Evolutionary conservation across 2,329 filamentous ascomycete genomes (phyloP), one percentile per base, ranked within the genome.

Genomic region (Colletotrichum spinosum): DNA sequence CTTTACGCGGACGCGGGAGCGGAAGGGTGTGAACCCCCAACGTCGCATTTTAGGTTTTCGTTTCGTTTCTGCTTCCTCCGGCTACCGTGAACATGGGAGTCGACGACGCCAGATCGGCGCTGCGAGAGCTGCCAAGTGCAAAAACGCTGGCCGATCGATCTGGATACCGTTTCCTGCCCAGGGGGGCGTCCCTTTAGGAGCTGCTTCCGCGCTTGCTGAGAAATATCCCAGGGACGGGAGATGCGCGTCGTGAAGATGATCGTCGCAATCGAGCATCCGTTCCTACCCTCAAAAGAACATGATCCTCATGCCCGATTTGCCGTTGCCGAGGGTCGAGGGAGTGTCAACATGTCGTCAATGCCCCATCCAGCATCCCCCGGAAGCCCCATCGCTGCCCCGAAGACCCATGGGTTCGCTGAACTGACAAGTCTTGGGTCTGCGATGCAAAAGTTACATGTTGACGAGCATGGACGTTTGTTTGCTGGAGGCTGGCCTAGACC

Each of bases 111-210:
- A 45, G 60, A 63, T 59, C 55, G 55, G 57, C 60, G 25, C 55
- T 49, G 49, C 60, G 35, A 35, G 42, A 63, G 54, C 35, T 37
- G 55, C 55, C 48, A 58, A 63, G 60, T 17, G 25, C n/a, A 8
- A 44, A 62, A 8, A 42, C 55, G 48, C 44, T 45, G 48, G 48
- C 25, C 46, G 52, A 65, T 65, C 63, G 52, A 56, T 49, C 51
- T n/a, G 35, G 46, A 41, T 39, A 44, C 25, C 35, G 17, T 12
- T 44, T 37, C 17, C 33, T 25, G 25, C 25, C 25, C 25, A 38
- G 15, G 17, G 33, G 58, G 52, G 58, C 39, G 48, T 57, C 37
- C 10, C 15, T 33, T 15, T 62, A 57, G 9, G 35, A 37, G 15
- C 44, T 33, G 11, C 41, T 48, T 48, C 11, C 10, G 11, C 10